These are phyloP conservation scores for Xanthoconium separans DNA, from an alignment of 1,284 basidiomycete genomes.

Conservation along the genomic window DNA sequence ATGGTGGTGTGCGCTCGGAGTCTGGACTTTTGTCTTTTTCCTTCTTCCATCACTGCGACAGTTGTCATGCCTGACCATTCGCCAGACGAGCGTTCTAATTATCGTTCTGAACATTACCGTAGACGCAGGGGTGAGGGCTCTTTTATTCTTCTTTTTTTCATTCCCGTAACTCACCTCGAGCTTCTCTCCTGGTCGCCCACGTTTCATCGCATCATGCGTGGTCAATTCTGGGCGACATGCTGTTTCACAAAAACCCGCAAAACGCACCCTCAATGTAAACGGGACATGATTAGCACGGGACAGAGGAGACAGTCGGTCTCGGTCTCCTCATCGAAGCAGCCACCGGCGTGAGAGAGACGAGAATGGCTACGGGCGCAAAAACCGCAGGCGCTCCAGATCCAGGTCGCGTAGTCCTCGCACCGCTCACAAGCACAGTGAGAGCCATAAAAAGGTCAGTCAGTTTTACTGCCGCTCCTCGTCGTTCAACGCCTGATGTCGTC, in stretches of 20 bases:
- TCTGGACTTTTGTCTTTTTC: too few species aligned
- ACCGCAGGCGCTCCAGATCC: slow-evolving; percentile 15
- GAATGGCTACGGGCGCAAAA: slow-evolving; percentile 5
- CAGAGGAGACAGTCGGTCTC: slow-evolving; percentile 23
- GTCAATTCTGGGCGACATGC: slow-evolving; percentile 18
- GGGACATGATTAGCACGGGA: slow-evolving; percentile 14
- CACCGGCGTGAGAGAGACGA: slow-evolving; percentile 10
- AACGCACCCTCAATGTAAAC: not conserved
- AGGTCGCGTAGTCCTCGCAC: slow-evolving; percentile 24
- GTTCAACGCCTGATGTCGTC: not conserved
- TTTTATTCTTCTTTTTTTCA: not conserved
- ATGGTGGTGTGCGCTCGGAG: too few species aligned
- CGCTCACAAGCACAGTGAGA: slow-evolving; percentile 5
- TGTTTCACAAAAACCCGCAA: slow-evolving; percentile 3
- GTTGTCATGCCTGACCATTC: slow-evolving; percentile 10
- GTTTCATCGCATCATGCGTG: slow-evolving; percentile 4
- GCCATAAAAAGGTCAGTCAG: slow-evolving; percentile 10
- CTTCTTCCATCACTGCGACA: not conserved
- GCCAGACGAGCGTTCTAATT: slow-evolving; percentile 2
- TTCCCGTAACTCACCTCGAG: slow-evolving; percentile 22
- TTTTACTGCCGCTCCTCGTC: not conserved
- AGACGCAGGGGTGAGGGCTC: slow-evolving; percentile 29
- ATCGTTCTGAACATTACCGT: slow-evolving; percentile 8
- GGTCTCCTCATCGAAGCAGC: slow-evolving; percentile 21
- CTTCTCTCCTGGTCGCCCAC: slow-evolving; percentile 27